These are phyloP conservation scores for Kluyveromyces sp. DNA, from an alignment of 1,139 yeast species.

Conservation along the genomic window DNA sequence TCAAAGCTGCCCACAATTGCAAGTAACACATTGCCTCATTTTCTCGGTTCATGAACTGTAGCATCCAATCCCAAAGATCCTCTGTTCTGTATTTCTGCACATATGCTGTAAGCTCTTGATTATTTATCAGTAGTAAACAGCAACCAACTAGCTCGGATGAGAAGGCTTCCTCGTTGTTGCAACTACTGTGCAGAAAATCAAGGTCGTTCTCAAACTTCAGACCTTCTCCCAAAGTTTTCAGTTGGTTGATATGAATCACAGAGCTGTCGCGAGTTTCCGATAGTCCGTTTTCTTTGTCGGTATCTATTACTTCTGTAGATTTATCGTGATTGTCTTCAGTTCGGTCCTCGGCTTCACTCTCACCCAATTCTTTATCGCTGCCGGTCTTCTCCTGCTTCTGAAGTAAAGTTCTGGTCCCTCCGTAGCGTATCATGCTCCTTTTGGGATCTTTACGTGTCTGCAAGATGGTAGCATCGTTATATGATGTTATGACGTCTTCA, in stretches of 20 bases:
- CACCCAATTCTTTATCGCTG: constrained; percentile 8
- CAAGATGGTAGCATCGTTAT: neutral
- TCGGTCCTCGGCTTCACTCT: constrained; percentile 7
- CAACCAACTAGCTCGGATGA: constrained; percentile 20
- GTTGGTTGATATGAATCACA: constrained; percentile 23
- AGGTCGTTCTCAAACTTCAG: constrained; percentile 27
- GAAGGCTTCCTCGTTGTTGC: constrained; percentile 6
- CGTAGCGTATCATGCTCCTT: constrained; percentile 18
- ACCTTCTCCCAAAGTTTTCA: constrained; percentile 25
- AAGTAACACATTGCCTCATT: constrained; percentile 13
- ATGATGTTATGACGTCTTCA: constrained; percentile 4
- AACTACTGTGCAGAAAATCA: constrained; percentile 15
- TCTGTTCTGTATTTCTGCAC: constrained; percentile 14
- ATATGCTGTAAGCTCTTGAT: constrained; percentile 16
- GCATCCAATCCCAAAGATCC: constrained; percentile 23
- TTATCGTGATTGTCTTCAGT: no score
- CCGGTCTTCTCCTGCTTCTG: constrained; percentile 9
- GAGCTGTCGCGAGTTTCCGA: constrained; percentile 2
- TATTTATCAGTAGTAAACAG: constrained; percentile 17
- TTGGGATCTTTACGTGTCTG: neutral
- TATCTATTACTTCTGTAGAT: no score
- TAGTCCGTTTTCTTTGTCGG: no score
- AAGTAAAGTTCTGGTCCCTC: constrained; percentile 25
- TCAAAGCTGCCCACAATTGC: constrained; percentile 14
- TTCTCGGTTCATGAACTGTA: constrained; percentile 6